A percentile compares a stretch with the other conserved stretches of the same genome.
These are phyloP conservation scores for Macrolepiota albuminosa DNA, from an alignment of 768 basidiomycete genomes.

Conservation along the genomic window DNA sequence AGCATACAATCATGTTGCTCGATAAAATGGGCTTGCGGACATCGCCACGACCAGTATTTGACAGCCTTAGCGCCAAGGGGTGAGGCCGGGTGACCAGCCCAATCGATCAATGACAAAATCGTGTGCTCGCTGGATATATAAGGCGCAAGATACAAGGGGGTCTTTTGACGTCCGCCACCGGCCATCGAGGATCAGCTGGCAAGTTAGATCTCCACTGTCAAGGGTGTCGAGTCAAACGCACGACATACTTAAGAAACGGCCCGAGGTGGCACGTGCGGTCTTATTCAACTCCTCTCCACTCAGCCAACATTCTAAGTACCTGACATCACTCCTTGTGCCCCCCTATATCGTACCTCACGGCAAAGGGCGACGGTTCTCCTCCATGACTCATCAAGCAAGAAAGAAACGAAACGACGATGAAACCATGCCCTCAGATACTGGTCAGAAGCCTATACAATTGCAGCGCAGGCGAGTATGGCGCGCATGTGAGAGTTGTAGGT, in stretches of 20 bases:
- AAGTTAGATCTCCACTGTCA: neutral
- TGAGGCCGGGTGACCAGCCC: slow-evolving; percentile 10
- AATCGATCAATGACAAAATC: slow-evolving; percentile 13
- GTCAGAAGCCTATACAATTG: slow-evolving; percentile 69
- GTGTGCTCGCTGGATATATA: slow-evolving; percentile 9
- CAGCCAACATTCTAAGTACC: slow-evolving; percentile 6
- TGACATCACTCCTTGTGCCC: slow-evolving; percentile 12
- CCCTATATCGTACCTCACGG: slow-evolving; percentile 26
- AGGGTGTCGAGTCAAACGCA: neutral
- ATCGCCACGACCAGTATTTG: neutral
- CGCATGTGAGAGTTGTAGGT: slow-evolving; percentile 89
- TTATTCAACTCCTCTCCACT: slow-evolving; percentile 4
- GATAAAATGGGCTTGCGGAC: neutral
- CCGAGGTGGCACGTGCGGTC: slow-evolving; percentile 18
- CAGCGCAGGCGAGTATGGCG: slow-evolving; percentile 83
- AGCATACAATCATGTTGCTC: neutral
- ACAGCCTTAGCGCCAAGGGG: slow-evolving; percentile 10
- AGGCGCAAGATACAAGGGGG: slow-evolving; percentile 2
- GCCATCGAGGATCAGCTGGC: slow-evolving; percentile 7
- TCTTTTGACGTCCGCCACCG: slow-evolving; percentile 3
- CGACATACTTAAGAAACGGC: slow-evolving; percentile 8
- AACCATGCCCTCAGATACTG: slow-evolving; percentile 47
- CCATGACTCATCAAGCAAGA: slow-evolving; percentile 56
- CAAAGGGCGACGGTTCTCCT: slow-evolving; percentile 45
- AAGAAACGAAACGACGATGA: slow-evolving; percentile 74